Base-by-base conservation (phyloP, 2,329 filamentous ascomycete genomes). In the Beauveria rudraprayagi region DNA sequence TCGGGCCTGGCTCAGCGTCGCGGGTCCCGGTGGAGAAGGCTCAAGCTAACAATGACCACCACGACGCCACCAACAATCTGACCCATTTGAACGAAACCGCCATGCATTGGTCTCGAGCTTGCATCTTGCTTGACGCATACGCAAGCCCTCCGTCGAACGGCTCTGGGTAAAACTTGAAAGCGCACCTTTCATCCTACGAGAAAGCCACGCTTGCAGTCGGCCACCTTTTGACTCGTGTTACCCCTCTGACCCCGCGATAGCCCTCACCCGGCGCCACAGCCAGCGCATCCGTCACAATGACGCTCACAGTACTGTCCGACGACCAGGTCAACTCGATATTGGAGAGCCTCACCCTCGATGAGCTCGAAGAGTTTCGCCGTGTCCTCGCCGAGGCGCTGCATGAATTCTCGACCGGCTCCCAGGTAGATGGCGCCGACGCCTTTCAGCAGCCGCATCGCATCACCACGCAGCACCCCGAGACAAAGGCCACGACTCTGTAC, bases 401-500 rank as follows among this genome's bases (percentile, higher is more conserved):
- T 66, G 81, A 86, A 61, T 87, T 86, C 71, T 87, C 85, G 4
- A 84, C 80, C 2, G 80, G 80, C 53, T 77, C 79, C 0, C 78
- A 81, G 60, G 69, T 71, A 17, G 70, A 75, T 28, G 71, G 76
- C 40, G 71, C 73, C 43, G 75, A 73, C 41, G 68, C 79, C 3
- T 77, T 81, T 61, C 79, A 86, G 65, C 83, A 87, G 66, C 85
- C 84, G 6, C 75, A 78, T 61, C 77, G 83, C 37, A 78, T 78
- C 10, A 73, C 77, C 0, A 76, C 84, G 8, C 70, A 78, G 46
- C 81, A 80, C 28, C 69, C 73, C 1, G 71, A 70, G 0, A 81
- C 80, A 17, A 79, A 78, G 46, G 77, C 80, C 34, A 87, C 83
- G 19, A 90, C 86, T 2, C 74, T 91, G 24, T 91, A 91, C 70